Evolutionary conservation across 371 early-diverging fungal species (phyloP).

Genomic region (Phascolomyces articulosus): DNA sequence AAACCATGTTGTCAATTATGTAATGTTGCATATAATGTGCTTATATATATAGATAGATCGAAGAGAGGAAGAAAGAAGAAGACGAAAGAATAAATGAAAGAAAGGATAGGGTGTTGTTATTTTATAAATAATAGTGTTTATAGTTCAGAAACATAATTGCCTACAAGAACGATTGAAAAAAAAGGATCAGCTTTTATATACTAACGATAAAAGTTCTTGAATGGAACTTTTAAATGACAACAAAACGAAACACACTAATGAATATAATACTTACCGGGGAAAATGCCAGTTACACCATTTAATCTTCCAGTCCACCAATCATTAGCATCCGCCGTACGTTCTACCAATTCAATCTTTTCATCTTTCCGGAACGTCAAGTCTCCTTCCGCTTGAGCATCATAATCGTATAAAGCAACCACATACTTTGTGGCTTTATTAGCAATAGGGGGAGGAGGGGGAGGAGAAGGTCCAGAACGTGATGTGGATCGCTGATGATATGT

Average conservation of each 20-base stretch:
- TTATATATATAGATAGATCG: no score
- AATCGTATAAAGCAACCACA: constrained; percentile 73
- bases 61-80: no score
- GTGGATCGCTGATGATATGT: constrained; percentile 9
- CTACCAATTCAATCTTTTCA: constrained; percentile 67
- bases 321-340: constrained; percentile 57
- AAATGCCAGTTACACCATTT: constrained; percentile 60
- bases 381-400: constrained; percentile 67
- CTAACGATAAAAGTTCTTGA: no score
- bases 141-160: constrained; percentile 32
- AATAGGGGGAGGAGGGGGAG: constrained; percentile 23
- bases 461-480: constrained; percentile 14
- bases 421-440: constrained; percentile 17
- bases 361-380: constrained; percentile 70
- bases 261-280: constrained; percentile 59
- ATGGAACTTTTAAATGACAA: no score
- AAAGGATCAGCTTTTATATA: not conserved
- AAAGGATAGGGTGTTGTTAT: not conserved
- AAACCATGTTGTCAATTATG: no score
- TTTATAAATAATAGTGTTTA: not conserved
- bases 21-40: no score
- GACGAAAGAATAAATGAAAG: not conserved
- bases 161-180: constrained; percentile 8
- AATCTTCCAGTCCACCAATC: constrained; percentile 81
- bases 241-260: no score